These are phyloP conservation scores for Theobroma cacao DNA, from an alignment of 345 rosid genomes.

Conservation along the genomic window DNA sequence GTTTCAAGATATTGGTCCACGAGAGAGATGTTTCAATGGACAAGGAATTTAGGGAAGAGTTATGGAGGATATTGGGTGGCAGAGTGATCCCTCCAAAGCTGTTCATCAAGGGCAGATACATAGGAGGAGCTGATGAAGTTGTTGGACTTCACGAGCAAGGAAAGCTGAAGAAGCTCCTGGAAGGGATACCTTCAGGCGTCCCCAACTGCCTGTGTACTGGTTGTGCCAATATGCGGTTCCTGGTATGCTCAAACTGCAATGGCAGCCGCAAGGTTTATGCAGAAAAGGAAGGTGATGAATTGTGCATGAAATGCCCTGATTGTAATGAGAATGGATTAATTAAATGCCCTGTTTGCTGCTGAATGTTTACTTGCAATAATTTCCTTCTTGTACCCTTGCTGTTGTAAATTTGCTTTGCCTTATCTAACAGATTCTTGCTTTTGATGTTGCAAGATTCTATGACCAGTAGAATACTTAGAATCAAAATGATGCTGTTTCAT, in stretches of 20 bases:
- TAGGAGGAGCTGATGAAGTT: conserved; percentile 90
- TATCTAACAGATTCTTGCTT: background rate
- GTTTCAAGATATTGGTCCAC: conserved; percentile 44
- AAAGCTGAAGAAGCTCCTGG: conserved; percentile 68
- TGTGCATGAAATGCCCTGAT: conserved; percentile 45
- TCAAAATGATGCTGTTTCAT: background rate
- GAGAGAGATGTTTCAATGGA: conserved; percentile 87
- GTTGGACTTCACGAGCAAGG: conserved; percentile 73
- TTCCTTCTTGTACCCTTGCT: background rate
- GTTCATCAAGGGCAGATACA: conserved; percentile 69
- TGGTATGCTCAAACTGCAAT: conserved; percentile 66
- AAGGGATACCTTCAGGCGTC: conserved; percentile 38
- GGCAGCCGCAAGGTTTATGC: conserved; percentile 60
- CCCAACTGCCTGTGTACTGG: conserved; percentile 31
- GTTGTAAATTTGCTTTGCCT: background rate
- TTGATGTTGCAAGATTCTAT: no score
- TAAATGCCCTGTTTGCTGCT: conserved; percentile 57
- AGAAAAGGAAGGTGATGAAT: conserved; percentile 19
- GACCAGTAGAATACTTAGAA: background rate
- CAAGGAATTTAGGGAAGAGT: conserved; percentile 70
- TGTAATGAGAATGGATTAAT: conserved; percentile 90
- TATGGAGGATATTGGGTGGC: conserved; percentile 55
- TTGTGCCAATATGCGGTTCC: conserved; percentile 57
- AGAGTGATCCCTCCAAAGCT: conserved; percentile 73
- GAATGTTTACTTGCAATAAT: background rate